Percentiles rank a stretch among this genome's conserved stretches.
Evolutionary conservation across 805 yeast species (phyloP).

Genomic region (Yamadazyma endophytica): DNA sequence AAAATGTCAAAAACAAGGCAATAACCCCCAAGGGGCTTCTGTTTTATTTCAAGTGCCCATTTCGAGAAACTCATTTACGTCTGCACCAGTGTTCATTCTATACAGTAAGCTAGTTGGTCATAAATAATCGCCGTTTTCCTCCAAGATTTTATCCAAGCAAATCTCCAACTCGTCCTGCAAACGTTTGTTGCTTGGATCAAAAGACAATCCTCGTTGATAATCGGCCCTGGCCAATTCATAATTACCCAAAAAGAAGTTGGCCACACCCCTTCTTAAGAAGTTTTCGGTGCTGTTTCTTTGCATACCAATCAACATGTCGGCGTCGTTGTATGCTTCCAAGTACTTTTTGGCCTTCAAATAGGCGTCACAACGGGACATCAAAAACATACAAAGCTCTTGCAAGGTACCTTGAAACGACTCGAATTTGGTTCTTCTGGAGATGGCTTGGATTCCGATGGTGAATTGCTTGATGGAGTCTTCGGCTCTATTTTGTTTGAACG

Average conservation of each 20-base stretch:
- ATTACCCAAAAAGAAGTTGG: constrained; percentile 58
- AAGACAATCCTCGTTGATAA: constrained; percentile 70
- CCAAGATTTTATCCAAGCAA: constrained; percentile 45
- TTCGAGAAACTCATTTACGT: too few relatives aligned
- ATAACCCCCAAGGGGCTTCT: too few relatives aligned
- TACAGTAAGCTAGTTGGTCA: too few relatives aligned
- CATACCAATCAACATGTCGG: constrained; percentile 59
- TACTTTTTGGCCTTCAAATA: constrained; percentile 51
- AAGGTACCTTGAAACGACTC: constrained; percentile 70
- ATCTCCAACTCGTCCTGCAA: constrained; percentile 45
- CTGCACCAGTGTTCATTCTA: too few relatives aligned
- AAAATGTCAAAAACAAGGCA: too few relatives aligned
- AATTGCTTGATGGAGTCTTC: constrained; percentile 63
- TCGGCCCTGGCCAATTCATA: constrained; percentile 59
- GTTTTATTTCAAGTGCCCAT: too few relatives aligned
- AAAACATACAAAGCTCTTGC: constrained; percentile 61
- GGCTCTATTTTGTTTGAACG: constrained; percentile 52
- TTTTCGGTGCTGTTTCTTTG: constrained; percentile 63
- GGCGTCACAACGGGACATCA: constrained; percentile 71
- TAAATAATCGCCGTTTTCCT: constrained; percentile 57
- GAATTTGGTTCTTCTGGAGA: constrained; percentile 63
- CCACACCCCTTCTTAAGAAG: constrained; percentile 67
- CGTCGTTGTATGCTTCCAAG: constrained; percentile 62
- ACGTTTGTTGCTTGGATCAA: constrained; percentile 50
- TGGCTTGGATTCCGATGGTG: constrained; percentile 63